These are phyloP conservation scores for Boletus patriciae DNA, from an alignment of 768 basidiomycete genomes.

Conservation along the genomic window DNA sequence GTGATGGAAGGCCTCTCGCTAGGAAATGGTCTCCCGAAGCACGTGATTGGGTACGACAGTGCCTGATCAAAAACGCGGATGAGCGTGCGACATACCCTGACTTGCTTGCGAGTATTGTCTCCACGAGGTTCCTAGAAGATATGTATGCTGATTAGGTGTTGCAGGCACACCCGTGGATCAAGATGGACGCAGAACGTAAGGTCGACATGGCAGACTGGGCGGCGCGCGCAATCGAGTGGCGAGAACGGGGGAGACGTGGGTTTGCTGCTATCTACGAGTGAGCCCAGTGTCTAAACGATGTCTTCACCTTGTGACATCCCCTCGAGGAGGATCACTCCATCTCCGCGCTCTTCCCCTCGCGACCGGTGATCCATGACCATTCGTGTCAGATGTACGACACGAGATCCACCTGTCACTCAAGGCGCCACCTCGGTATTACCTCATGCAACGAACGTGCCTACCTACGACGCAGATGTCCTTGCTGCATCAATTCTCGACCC, in stretches of 20 bases:
- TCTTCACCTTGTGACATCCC: constrained; percentile 10
- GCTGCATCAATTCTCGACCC: not conserved
- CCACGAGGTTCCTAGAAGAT: not conserved
- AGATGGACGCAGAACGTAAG: constrained; percentile 52
- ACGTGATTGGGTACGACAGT: constrained; percentile 77
- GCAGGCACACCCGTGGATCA: constrained; percentile 79
- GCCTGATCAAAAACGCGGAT: constrained; percentile 79
- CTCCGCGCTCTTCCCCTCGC: constrained; percentile 24
- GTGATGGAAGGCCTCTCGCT: constrained; percentile 10
- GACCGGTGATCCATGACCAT: constrained; percentile 19
- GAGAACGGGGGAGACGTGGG: constrained; percentile 28
- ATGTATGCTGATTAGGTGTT: not conserved
- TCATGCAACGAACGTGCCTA: not conserved
- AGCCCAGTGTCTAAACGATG: constrained; percentile 11
- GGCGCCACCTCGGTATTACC: not conserved
- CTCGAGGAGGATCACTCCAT: constrained; percentile 20
- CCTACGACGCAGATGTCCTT: not conserved
- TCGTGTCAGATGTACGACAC: not conserved
- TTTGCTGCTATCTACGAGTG: constrained; percentile 23
- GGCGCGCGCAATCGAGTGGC: constrained; percentile 45
- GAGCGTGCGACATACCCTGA: constrained; percentile 81
- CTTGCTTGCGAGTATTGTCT: constrained; percentile 55
- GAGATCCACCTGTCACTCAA: constrained; percentile 3
- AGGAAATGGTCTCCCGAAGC: constrained; percentile 47
- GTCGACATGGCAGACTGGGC: constrained; percentile 92